Evolutionary conservation across 1,284 basidiomycete species (phyloP), one percentile per base, ranked within the genome.

Genomic region (Neotropicomus parvogracilis): DNA sequence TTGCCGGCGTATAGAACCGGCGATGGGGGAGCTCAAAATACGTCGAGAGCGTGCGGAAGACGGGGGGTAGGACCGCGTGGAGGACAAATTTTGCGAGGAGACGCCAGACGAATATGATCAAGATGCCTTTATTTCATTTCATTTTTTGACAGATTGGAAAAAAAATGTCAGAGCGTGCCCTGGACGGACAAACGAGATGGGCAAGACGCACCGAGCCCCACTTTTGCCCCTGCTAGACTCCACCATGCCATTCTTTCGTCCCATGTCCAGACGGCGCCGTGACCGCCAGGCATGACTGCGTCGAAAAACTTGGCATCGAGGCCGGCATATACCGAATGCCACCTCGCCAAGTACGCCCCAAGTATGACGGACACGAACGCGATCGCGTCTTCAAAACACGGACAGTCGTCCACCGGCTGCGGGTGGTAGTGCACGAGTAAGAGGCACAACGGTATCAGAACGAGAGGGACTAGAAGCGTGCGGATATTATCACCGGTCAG

Each of bases 331-430:
- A 56, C 57, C 46, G 68, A 63, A 47, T 74, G 75, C 85, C 90
- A 93, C 44, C 80, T 73, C 0, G 82, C 83, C 1, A 94, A 63
- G 17, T 81, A 72, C n/a, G 78, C 73, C 16, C 95, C 95, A 44
- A 90, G 75, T 13, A 91, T 77, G 36, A 95, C 93, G 11, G 90
- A 86, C 19, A 91, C 71, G 58, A 95, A 90, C 0, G 95, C 94
- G 46, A 97, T 95, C 5, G 94, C 91, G 61, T 99, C 95, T 67
- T 98, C 95, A 67, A 97, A 99, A 69, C 95, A 98, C 1, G 95
- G 97, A 61, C 95, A 98, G 62, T 97, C 92, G 52, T 97, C 94
- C 1, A 97, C 85, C 0, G 91, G 91, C 60, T 94, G 88, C 0
- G 95, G 94, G 64, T 98, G 95, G 54, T 87, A 78, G 63, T 93